Evolutionary conservation across 257 asterid species (phyloP), one percentile per base, ranked within the genome.

Genomic region (Solanum rostratum): DNA sequence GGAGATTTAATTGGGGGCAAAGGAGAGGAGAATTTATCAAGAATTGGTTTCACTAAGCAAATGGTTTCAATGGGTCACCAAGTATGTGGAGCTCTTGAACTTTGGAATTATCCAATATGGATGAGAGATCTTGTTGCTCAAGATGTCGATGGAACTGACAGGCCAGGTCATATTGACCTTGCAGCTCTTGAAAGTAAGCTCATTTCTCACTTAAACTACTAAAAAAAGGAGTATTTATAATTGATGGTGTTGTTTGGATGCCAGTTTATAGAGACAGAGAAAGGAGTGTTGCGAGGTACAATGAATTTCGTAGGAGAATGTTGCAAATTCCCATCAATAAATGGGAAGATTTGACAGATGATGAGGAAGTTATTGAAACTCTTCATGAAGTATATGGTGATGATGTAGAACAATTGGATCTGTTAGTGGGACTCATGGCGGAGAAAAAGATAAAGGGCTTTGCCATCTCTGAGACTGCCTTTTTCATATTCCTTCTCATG

Each of bases 61-160:
- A 91, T 92, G 88, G 97, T 92, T 59, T 92, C 97, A 0, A 91
- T 93, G 95, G 95, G 95, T 5, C 97, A 92, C 87, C 97, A 93
- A 87, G 86, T 94, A 0, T 86, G 93, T 59, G 97, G 93, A 62
- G 94, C 95, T 1, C 93, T 93, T 14, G 91, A 91, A 82, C 95
- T 92, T 0, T 91, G 91, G 92, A 93, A 91, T 13, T 92, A 93
- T 85, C 97, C 97, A 3, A 7, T 53, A 27, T 92, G 93, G 92
- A 82, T 93, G 14, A 89, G 97, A 45, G 85, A 88, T 43, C 86
- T 92, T n/a, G n/a, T 88, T 37, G 43, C 87, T 10, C 93, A 93
- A 39, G 86, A 92, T 3, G 63, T 80, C 0, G 94, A 93, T 55
- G 95, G 93, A 69, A 73, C 83, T 1, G 91, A 89, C 8, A 91